Conservation (phyloP, 148 eudicot genomes). For the Linanthus parryae region DNA sequence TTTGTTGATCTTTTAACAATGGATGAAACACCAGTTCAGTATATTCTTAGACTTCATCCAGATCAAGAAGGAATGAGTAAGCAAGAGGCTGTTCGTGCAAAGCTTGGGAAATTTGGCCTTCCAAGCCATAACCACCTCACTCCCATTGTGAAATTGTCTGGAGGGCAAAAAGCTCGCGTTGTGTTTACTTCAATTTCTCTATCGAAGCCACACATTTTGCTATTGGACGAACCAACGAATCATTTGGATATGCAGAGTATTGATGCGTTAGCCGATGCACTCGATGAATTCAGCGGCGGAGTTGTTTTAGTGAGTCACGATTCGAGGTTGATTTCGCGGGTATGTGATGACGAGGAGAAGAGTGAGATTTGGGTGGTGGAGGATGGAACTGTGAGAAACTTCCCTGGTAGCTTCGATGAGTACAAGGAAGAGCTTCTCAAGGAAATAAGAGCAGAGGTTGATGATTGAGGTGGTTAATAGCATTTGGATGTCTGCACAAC, state of each 20-base stretch:
- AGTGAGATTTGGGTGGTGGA: constrained; percentile 25
- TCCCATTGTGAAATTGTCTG: constrained; percentile 16
- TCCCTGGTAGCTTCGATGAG: constrained; percentile 40
- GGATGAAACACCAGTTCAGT: constrained; percentile 33
- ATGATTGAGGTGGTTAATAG: constrained; percentile 26
- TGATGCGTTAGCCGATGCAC: constrained; percentile 50
- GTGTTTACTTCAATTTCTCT: constrained; percentile 49
- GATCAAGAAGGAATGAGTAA: constrained; percentile 56
- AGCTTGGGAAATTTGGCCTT: constrained; percentile 11
- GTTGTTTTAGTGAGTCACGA: constrained; percentile 51
- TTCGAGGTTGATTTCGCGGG: constrained; percentile 48
- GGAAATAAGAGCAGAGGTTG: constrained; percentile 49
- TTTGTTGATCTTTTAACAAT: constrained; percentile 10
- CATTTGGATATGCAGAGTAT: constrained; percentile 69
- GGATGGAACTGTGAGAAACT: constrained; percentile 29
- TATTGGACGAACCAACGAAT: constrained; percentile 51
- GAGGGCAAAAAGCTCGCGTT: constrained; percentile 47
- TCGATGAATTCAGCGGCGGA: constrained; percentile 52
- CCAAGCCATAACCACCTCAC: constrained; percentile 12
- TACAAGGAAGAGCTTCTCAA: constrained; percentile 43
- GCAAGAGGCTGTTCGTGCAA: constrained; percentile 45
- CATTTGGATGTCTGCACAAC: too few relatives aligned
- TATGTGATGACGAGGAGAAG: constrained; percentile 43
- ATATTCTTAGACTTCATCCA: constrained; percentile 53
- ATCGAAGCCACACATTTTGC: constrained; percentile 47